Percentiles rank a stretch among this genome's conserved stretches.
These are phyloP conservation scores for Excoecaria agallocha DNA, from an alignment of 345 rosid genomes.

Conservation along the genomic window DNA sequence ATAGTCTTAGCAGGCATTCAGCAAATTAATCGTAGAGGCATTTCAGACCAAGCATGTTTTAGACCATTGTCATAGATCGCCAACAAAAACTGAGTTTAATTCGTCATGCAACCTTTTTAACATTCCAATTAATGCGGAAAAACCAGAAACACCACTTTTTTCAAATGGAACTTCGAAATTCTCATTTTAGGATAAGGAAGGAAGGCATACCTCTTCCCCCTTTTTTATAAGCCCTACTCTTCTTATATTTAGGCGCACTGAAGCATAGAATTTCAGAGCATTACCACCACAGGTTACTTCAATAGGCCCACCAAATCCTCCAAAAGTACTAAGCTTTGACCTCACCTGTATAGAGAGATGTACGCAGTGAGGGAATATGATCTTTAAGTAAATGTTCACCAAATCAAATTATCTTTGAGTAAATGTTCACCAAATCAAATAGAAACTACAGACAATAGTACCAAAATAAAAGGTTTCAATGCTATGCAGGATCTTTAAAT, in stretches of 20 bases:
- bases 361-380: background rate
- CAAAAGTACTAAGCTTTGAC: conserved; percentile 84
- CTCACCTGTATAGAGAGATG: conserved; percentile 58
- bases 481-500: too few species aligned
- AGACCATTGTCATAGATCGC: background rate
- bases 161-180: conserved; percentile 3
- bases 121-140: background rate
- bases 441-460: background rate
- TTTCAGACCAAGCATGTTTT: background rate
- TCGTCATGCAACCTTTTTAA: background rate
- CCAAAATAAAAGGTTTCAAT: background rate
- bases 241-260: conserved; percentile 74
- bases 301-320: conserved; percentile 89
- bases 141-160: background rate
- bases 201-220: conserved; percentile 73
- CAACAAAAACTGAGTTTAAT: background rate
- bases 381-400: background rate
- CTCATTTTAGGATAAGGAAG: background rate
- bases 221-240: conserved; percentile 75
- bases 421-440: background rate
- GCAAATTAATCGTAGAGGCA: background rate
- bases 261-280: conserved; percentile 97
- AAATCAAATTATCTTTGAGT: background rate
- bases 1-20: background rate
- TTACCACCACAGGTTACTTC: conserved; percentile 99